phyloP scores from a whole-genome alignment of 306 rosid genomes.

The Cicer pinnatifidum region DNA sequence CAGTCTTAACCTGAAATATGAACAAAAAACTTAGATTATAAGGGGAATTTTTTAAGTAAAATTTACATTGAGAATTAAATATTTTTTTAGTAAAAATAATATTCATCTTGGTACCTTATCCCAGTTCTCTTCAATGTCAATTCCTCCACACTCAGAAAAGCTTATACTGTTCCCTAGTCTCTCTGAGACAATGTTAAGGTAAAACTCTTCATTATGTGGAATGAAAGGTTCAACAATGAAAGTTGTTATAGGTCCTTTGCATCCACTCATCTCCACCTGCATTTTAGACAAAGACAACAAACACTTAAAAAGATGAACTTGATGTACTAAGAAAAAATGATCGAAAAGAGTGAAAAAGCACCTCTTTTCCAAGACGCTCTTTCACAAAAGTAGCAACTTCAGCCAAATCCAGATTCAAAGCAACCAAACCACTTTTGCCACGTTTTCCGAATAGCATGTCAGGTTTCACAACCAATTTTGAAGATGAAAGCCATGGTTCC shows the following conservation, averaged over 20 bases:
- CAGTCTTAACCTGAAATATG: constrained; percentile 74
- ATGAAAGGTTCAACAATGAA: constrained; percentile 93
- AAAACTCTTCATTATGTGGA: constrained; percentile 90
- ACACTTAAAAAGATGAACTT: constrained; percentile 22
- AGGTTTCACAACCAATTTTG: constrained; percentile 90
- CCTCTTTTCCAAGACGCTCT: constrained; percentile 94
- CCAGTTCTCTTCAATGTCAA: constrained; percentile 97
- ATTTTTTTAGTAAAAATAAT: not conserved
- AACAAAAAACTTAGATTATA: constrained; percentile 31
- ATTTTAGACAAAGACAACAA: constrained; percentile 31
- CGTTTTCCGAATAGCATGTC: constrained; percentile 99
- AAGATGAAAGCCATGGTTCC: constrained; percentile 93
- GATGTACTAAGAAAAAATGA: not conserved
- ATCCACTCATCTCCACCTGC: constrained; percentile 90
- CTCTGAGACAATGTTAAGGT: constrained; percentile 85
- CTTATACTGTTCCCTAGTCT: constrained; percentile 82
- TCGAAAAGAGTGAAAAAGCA: constrained; percentile 22
- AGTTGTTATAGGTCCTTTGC: constrained; percentile 93
- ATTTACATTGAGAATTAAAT: not conserved
- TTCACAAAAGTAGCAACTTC: constrained; percentile 79
- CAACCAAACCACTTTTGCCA: constrained; percentile 96
- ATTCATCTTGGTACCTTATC: constrained; percentile 65
- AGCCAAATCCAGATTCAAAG: constrained; percentile 82
- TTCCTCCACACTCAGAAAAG: constrained; percentile 98
- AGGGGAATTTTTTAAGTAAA: too few relatives aligned